Evolutionary conservation across 2,329 filamentous ascomycete genomes (phyloP), one percentile per base, ranked within the genome.

Genomic region (Clonostachys rhizophaga): DNA sequence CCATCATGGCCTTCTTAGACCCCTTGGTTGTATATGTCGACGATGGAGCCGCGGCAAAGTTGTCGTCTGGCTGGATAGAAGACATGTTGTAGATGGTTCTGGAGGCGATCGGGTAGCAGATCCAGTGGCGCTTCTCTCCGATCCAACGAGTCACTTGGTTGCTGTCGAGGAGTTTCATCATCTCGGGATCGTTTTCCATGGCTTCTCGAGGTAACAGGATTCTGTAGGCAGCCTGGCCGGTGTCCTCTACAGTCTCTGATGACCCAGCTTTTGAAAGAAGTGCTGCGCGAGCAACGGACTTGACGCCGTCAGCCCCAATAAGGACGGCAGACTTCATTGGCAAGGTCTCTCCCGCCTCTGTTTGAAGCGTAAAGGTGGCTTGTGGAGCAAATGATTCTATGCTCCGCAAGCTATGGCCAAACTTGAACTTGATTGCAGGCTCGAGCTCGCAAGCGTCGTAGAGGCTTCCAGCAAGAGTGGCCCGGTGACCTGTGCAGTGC

Each of bases 401-500:
- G 12, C 74, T 66, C 18, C 75, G 69, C 7, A 84, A 71, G 5
- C 72, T 67, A 10, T 74, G 79, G 33, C 77, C 74, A 59, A 91
- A 87, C 63, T 84, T 76, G 67, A 92, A 91, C 7, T 64, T 81
- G 60, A 92, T 83, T 35, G 71, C 71, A 16, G 75, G 62, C 56
- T 87, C 75, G 42, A 71, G 69, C 56, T 81, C 71, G 66, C 87
- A 91, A n/a, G 79, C 87, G 43, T 86, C 74, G 64, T 83, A 91
- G 34, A 92, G 68, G 6, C 79, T 78, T 35, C 78, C 78, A 6
- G 88, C 86, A 5, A 92, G 75, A 9, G 84, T 87, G 1, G 84
- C 76, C 17, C 89, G 81, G 61, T 94, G 89, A 8, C 87, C 88
- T 5, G 89, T 86, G 78, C 88, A 90, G 67, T 92, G 88, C 1